These are phyloP conservation scores for Miscanthus sacchariflorus DNA, from an alignment of 202 grass and related monocot species.

Conservation along the genomic window DNA sequence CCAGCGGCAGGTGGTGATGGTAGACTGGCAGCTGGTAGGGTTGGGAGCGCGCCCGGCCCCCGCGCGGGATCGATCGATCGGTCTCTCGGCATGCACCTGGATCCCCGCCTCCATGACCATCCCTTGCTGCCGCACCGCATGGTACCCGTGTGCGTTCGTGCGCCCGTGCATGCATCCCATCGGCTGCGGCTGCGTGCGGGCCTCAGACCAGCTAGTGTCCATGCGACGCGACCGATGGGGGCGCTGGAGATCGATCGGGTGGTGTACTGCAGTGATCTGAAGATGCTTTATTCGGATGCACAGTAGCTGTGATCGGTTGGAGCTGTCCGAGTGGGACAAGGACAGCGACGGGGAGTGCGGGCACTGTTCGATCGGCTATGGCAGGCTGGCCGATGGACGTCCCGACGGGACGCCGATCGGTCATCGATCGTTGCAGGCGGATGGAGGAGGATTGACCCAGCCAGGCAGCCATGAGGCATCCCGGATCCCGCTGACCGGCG, in stretches of 20 bases:
- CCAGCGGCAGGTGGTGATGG: neutral
- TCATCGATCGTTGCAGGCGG: neutral
- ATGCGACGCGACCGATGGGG: too few species aligned
- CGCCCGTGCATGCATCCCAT: too few species aligned
- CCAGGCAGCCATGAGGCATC: neutral
- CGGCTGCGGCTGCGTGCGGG: too few species aligned
- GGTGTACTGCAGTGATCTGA: slow-evolving; percentile 27
- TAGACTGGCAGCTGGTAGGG: too few species aligned
- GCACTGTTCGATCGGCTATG: neutral
- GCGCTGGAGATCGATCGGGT: too few species aligned
- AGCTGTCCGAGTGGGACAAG: slow-evolving; percentile 6
- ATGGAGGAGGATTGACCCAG: neutral
- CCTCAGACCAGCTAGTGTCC: too few species aligned
- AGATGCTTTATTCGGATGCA: slow-evolving; percentile 32
- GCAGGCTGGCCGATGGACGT: neutral
- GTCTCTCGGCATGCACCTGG: too few species aligned
- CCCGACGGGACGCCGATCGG: slow-evolving; percentile 22
- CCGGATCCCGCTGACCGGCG: slow-evolving; percentile 17
- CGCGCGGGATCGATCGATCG: neutral
- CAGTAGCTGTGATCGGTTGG: neutral
- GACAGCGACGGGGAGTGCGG: neutral
- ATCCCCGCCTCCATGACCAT: neutral
- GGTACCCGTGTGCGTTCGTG: neutral
- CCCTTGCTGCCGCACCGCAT: neutral
- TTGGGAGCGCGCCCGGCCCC: neutral